These are phyloP conservation scores for Ophiostoma triangulosporum DNA, from an alignment of 2,329 filamentous ascomycete species.

Conservation along the genomic window DNA sequence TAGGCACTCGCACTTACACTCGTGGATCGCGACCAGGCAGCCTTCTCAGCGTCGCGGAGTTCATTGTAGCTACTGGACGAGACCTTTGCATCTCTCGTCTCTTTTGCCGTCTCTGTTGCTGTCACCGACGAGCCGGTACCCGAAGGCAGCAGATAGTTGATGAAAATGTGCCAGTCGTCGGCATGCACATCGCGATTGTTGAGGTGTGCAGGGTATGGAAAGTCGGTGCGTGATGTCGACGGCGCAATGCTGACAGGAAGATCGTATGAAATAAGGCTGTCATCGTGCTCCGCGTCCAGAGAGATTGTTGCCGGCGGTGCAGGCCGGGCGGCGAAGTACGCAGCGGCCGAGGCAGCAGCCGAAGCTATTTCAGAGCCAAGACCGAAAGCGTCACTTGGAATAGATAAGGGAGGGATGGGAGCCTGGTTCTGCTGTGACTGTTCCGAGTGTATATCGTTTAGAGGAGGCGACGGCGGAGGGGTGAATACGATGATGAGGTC, in stretches of 20 bases:
- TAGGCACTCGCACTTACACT: conserved; percentile 11
- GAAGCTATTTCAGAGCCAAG: conserved; percentile 7
- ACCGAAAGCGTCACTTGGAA: conserved; percentile 11
- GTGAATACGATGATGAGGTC: conserved; percentile 37
- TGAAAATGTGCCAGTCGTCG: conserved; percentile 46
- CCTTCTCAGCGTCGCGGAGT: conserved; percentile 22
- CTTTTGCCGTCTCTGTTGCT: too few relatives aligned
- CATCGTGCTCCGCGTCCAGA: conserved; percentile 6
- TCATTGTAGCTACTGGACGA: not conserved
- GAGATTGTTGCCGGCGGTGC: conserved; percentile 12
- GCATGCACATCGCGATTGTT: conserved; percentile 30
- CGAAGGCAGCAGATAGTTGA: conserved; percentile 43
- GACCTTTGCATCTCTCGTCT: not conserved
- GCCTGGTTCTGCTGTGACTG: not conserved
- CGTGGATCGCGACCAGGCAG: conserved; percentile 33
- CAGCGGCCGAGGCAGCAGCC: conserved; percentile 22
- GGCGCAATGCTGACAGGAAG: conserved; percentile 21
- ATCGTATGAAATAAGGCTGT: conserved; percentile 16
- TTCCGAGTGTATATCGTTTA: conserved; percentile 3
- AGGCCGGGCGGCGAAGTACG: conserved; percentile 35
- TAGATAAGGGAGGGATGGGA: not conserved
- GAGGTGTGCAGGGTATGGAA: conserved; percentile 28
- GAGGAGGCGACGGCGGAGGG: conserved; percentile 34
- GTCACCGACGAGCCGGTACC: conserved; percentile 11
- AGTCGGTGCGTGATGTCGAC: conserved; percentile 26